Evolutionary conservation across 257 asterid species (phyloP), one percentile per base, ranked within the genome.

Genomic region (Nemophila menziesii): DNA sequence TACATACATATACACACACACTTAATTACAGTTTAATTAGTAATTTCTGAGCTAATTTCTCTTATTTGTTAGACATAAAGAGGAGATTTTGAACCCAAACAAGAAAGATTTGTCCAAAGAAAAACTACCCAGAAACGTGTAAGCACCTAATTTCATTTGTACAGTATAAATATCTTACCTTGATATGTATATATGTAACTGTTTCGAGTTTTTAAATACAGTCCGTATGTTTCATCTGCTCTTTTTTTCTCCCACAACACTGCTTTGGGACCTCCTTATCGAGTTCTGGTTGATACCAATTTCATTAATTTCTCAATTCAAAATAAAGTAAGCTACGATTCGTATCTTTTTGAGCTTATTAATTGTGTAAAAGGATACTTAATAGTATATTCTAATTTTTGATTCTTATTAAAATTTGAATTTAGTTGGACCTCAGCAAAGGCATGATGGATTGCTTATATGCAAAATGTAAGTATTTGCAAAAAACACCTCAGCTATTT

Each of bases 401-500:
- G 37, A 47, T 41, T 15, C 38, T 33, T 55, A 18, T 46, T 4
- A 22, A 42, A 19, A 44, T 29, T 15, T 46, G 36, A 2, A 39
- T 39, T 65, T 62, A 85, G 98, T 71, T 90, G 81, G 94, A 85
- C 65, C 56, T 90, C 77, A 89, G 74, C 93, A 85, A 85, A 55
- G 98, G 75, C 23, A 90, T 90, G 98, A 77, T 90, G 96, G 93
- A 90, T 56, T 90, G 98, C 80, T 77, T 90, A 49, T 81, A 80
- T 56, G 98, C 98, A 8, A 90, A 85, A 67, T 90, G 98, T 90
- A 68, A 75, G 93, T 75, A n/a, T 59, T 26, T 34, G 34, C 11
- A 5, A 13, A 22, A 33, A 21, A 22, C 33, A 43, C n/a, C 12
- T 43, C 51, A 14, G 1, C 12, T 29, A 29, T 7, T 29, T 29